Conservation (phyloP, 768 basidiomycete genomes). For the Cystoderma amianthinum region DNA sequence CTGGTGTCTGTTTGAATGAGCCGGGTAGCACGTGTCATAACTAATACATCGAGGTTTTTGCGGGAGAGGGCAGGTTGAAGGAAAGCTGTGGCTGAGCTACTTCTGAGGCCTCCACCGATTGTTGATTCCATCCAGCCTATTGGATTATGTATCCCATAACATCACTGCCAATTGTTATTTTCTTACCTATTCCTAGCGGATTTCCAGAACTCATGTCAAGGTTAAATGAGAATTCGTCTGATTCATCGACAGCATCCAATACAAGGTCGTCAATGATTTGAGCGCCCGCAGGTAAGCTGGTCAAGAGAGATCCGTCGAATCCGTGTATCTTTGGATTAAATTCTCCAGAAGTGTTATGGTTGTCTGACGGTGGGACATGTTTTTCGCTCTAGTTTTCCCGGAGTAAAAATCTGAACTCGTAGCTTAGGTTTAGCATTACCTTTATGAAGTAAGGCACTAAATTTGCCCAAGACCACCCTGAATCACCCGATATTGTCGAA, state of each 20-base stretch:
- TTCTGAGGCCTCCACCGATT: conserved; percentile 8
- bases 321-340: conserved; percentile 22
- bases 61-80: too few relatives aligned
- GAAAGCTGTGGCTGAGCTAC: conserved; percentile 19
- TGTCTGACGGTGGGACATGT: conserved; percentile 18
- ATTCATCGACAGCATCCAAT: conserved; percentile 16
- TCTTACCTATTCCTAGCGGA: conserved; percentile 23
- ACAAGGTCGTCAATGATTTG: conserved; percentile 17
- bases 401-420: not conserved
- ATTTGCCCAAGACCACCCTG: conserved; percentile 22
- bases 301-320: conserved; percentile 12
- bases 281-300: conserved; percentile 17
- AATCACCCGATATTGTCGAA: not conserved
- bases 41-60: conserved; percentile 17
- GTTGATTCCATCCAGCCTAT: conserved; percentile 18
- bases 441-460: conserved; percentile 15
- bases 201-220: conserved; percentile 27
- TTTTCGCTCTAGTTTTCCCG: conserved; percentile 19
- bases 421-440: conserved; percentile 7
- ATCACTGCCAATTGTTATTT: too few relatives aligned
- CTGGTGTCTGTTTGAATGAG: conserved; percentile 4
- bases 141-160: too few relatives aligned
- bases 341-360: conserved; percentile 22
- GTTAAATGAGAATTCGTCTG: conserved; percentile 26
- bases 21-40: conserved; percentile 12